A percentile compares a stretch with the other conserved stretches of the same genome.
Conservation (phyloP, 2,329 filamentous ascomycete genomes). For the Epichloe elymi region DNA sequence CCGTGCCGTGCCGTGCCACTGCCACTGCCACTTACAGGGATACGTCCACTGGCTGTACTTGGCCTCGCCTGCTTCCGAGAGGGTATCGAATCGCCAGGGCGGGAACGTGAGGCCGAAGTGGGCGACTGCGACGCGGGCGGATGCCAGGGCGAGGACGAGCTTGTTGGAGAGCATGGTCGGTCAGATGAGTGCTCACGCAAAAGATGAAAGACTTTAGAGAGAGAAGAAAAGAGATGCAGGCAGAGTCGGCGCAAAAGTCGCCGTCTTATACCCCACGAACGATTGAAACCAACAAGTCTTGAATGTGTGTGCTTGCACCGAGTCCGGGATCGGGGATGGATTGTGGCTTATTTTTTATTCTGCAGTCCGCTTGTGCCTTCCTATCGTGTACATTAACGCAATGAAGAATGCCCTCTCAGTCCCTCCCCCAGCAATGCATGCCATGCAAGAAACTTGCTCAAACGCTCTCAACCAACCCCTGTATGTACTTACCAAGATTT, state of each 20-base stretch:
- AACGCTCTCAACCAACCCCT: slow-evolving; percentile 19
- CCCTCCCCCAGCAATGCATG: neutral
- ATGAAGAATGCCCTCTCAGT: neutral
- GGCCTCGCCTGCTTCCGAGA: slow-evolving; percentile 22
- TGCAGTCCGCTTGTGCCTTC: too few species aligned
- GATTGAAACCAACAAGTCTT: too few species aligned
- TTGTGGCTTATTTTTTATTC: too few species aligned
- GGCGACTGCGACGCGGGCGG: slow-evolving; percentile 25
- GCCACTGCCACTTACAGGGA: slow-evolving; percentile 29
- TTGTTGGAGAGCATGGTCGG: slow-evolving; percentile 16
- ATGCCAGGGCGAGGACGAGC: slow-evolving; percentile 21
- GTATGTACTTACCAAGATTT: too few species aligned
- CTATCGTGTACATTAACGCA: too few species aligned
- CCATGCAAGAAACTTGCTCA: slow-evolving; percentile 25
- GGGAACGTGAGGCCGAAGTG: slow-evolving; percentile 38
- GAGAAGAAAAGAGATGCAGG: too few species aligned
- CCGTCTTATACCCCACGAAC: too few species aligned
- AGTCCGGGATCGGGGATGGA: too few species aligned
- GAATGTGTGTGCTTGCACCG: too few species aligned
- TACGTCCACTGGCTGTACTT: slow-evolving; percentile 35
- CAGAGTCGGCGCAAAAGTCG: too few species aligned
- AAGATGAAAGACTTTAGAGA: too few species aligned
- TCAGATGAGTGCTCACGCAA: too few species aligned
- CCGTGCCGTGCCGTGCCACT: neutral
- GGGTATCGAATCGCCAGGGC: slow-evolving; percentile 34